Conservation (phyloP, 2,329 filamentous ascomycete genomes). For the Pseudocercospora fuligena region DNA sequence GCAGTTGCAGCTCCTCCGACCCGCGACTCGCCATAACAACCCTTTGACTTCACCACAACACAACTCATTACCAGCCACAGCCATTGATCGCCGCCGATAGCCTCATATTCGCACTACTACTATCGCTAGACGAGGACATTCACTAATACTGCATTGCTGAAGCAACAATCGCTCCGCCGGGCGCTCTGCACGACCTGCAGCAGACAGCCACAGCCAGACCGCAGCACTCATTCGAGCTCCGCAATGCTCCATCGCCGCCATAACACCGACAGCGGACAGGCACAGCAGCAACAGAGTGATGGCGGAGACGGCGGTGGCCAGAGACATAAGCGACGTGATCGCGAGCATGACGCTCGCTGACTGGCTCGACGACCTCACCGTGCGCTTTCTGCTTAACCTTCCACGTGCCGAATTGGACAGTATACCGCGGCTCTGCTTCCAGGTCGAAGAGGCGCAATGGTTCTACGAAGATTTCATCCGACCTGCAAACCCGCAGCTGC, state of each 20-base stretch:
- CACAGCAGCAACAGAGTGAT: constrained; percentile 68
- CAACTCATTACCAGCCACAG: constrained; percentile 1
- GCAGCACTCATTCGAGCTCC: constrained; percentile 8
- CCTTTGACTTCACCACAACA: neutral
- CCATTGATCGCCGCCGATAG: constrained; percentile 1
- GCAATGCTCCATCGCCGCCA: constrained; percentile 29
- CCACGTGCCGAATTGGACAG: constrained; percentile 88
- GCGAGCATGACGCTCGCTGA: constrained; percentile 87
- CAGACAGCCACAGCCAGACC: constrained; percentile 5
- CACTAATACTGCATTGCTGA: constrained; percentile 11
- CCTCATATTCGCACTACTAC: constrained; percentile 1
- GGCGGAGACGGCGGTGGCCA: constrained; percentile 44
- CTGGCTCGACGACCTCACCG: constrained; percentile 97
- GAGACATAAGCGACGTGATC: constrained; percentile 47
- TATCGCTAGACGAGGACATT: constrained; percentile 8
- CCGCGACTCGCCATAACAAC: neutral
- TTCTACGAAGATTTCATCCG: constrained; percentile 99
- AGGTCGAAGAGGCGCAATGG: constrained; percentile 99
- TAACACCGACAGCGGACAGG: constrained; percentile 50
- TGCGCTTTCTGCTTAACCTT: constrained; percentile 97
- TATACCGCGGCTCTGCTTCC: constrained; percentile 94
- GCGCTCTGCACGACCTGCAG: constrained; percentile 18
- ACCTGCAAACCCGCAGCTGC: constrained; percentile 74
- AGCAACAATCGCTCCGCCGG: constrained; percentile 5
- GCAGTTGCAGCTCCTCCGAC: no score